A percentile compares a stretch with the other conserved stretches of the same genome.
phyloP scores from a whole-genome alignment of 2,329 filamentous ascomycete genomes.

The Colletotrichum kahawae region DNA sequence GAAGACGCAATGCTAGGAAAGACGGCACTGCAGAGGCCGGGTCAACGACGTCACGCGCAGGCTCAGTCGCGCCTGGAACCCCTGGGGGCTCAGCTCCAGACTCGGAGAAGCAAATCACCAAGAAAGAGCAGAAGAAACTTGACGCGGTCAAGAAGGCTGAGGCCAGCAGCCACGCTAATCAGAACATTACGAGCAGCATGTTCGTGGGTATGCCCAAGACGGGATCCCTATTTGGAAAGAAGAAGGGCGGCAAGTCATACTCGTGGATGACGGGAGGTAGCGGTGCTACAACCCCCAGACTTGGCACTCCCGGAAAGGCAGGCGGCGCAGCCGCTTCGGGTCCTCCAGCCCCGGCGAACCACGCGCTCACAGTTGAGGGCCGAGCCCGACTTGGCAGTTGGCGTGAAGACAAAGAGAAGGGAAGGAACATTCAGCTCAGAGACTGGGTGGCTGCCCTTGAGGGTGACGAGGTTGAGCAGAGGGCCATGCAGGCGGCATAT shows the following conservation, averaged over 20 bases:
- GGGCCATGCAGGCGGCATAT: conserved; percentile 65
- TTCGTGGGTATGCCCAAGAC: conserved; percentile 70
- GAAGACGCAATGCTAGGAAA: conserved; percentile 68
- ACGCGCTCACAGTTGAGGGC: conserved; percentile 59
- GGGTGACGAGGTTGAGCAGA: conserved; percentile 72
- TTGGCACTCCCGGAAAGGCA: conserved; percentile 39
- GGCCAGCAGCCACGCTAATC: conserved; percentile 78
- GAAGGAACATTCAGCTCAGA: conserved; percentile 80
- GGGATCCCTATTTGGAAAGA: conserved; percentile 61
- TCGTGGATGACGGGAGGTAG: conserved; percentile 73
- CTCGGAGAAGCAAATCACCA: conserved; percentile 73
- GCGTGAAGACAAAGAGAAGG: conserved; percentile 79
- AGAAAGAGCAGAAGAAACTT: conserved; percentile 84
- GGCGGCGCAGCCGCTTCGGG: conserved; percentile 36
- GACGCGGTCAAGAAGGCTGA: conserved; percentile 79
- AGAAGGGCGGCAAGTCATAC: conserved; percentile 71
- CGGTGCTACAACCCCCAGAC: conserved; percentile 56
- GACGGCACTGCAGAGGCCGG: conserved; percentile 60
- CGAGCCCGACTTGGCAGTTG: conserved; percentile 73
- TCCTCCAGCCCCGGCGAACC: conserved; percentile 33
- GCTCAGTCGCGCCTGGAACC: conserved; percentile 64
- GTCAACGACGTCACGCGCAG: conserved; percentile 53
- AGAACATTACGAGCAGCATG: conserved; percentile 82
- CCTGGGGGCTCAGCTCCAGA: conserved; percentile 69
- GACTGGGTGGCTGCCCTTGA: conserved; percentile 84